These are phyloP conservation scores for Phlebopus sp. DNA, from an alignment of 1,284 basidiomycete species.

Conservation along the genomic window DNA sequence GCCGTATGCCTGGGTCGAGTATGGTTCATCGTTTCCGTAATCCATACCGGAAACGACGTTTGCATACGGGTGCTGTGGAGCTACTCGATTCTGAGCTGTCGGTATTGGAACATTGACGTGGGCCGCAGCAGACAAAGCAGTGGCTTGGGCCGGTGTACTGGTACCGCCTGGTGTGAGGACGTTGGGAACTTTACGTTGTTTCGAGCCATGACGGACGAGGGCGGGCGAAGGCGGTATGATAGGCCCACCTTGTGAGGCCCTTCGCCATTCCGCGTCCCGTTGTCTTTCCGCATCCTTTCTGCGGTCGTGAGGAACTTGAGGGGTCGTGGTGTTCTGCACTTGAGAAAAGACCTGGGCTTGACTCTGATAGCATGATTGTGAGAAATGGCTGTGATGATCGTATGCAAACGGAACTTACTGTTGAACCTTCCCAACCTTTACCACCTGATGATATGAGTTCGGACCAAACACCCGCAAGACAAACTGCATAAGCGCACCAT, in stretches of 20 bases:
- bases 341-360: conserved; percentile 61
- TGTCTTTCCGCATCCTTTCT: conserved; percentile 57
- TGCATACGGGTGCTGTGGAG: conserved; percentile 64
- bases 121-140: conserved; percentile 68
- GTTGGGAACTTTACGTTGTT: conserved; percentile 56
- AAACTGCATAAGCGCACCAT: conserved; percentile 42
- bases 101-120: conserved; percentile 69
- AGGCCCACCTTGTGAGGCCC: conserved; percentile 55
- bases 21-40: conserved; percentile 48
- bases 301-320: conserved; percentile 47
- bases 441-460: conserved; percentile 51
- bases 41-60: conserved; percentile 53
- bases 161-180: conserved; percentile 51
- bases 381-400: conserved; percentile 10
- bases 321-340: conserved; percentile 53
- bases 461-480: conserved; percentile 6
- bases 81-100: conserved; percentile 44
- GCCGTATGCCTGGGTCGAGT: conserved; percentile 56
- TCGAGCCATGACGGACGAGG: conserved; percentile 69
- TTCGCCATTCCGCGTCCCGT: conserved; percentile 39
- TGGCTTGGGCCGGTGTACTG: conserved; percentile 48
- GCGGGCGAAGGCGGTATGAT: conserved; percentile 71
- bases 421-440: conserved; percentile 90
- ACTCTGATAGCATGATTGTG: conserved; percentile 35
- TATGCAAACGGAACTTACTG: conserved; percentile 45